Evolutionary conservation across 192 early-diverging fungal genomes (phyloP), one percentile per base, ranked within the genome.

Genomic region (Chytriomyces hyalinus): DNA sequence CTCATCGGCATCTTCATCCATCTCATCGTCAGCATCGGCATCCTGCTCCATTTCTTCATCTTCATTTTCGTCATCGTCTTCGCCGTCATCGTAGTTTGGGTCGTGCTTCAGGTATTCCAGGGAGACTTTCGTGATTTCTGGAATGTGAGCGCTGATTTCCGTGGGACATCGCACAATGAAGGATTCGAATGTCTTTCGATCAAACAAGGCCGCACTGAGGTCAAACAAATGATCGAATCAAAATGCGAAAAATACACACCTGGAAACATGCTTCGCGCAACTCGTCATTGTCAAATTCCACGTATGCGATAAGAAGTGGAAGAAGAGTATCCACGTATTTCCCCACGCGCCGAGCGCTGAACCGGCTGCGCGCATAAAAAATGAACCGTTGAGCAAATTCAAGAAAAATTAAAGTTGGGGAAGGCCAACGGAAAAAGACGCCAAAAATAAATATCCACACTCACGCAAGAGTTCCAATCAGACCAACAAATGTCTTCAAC

Each of bases 231-330:
- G 11, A 50, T 49, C 5, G 49, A 48, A 83, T 26, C 51, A 51
- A 11, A 57, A 78, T 49, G 17, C 17, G n/a, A 49, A 57, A 24
- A 36, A 2, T 22, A 3, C 20, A 45, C 49, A 65, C 80, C 73
- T 94, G 92, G 45, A 96, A 83, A 73, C 93, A 93, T 45, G 88
- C 87, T 78, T 96, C 95, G 7, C 93, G 88, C 62, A 94, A 79
- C 72, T 96, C 95, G 78, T 96, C 92, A 67, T 94, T 91, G 46
- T 92, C 90, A 26, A 87, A 74, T 11, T 83, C 72, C 24, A 86
- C 80, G 80, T 90, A 91, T 20, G 85, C 67, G 17, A 89, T 82
- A 28, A 93, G 81, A n/a, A 87, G 84, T 9, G 93, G 89, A 2
- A 94, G 67, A 45, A 92, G 76, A 13, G 81, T 67, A 4, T 87